Conservation (phyloP, 2,329 filamentous ascomycete genomes). For the Cryphonectria nitschkei region DNA sequence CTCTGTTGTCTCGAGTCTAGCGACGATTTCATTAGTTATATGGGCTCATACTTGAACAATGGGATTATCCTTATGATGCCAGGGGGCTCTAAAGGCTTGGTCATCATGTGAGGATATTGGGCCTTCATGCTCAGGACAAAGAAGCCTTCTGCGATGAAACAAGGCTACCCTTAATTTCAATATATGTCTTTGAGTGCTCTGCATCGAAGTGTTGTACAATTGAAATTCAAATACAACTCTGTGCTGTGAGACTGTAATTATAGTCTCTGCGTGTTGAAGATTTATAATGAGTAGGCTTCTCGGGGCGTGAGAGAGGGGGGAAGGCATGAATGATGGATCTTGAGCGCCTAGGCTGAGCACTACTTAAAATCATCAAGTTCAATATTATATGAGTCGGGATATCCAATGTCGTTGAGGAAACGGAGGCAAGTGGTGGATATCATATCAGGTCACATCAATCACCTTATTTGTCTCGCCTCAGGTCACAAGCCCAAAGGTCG, state of each 20-base stretch:
- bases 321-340: too few relatives aligned
- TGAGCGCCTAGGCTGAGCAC: too few relatives aligned
- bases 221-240: too few relatives aligned
- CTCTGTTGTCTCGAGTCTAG: not conserved
- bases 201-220: not conserved
- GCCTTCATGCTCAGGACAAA: not conserved
- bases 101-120: not conserved
- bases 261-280: not conserved
- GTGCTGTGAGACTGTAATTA: not conserved
- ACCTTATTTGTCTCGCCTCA: too few relatives aligned
- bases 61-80: not conserved
- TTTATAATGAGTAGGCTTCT: too few relatives aligned
- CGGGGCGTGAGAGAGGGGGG: too few relatives aligned
- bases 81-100: not conserved
- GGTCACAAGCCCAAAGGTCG: too few relatives aligned
- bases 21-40: not conserved
- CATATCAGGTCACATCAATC: too few relatives aligned
- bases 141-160: not conserved
- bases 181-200: not conserved
- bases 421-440: too few relatives aligned
- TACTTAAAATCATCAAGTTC: too few relatives aligned
- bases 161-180: not conserved
- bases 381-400: too few relatives aligned
- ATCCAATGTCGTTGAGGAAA: too few relatives aligned
- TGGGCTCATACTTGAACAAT: not conserved